Conservation (phyloP, 139 green algal genomes). For the Auxenochlorella pyrenoidosa region DNA sequence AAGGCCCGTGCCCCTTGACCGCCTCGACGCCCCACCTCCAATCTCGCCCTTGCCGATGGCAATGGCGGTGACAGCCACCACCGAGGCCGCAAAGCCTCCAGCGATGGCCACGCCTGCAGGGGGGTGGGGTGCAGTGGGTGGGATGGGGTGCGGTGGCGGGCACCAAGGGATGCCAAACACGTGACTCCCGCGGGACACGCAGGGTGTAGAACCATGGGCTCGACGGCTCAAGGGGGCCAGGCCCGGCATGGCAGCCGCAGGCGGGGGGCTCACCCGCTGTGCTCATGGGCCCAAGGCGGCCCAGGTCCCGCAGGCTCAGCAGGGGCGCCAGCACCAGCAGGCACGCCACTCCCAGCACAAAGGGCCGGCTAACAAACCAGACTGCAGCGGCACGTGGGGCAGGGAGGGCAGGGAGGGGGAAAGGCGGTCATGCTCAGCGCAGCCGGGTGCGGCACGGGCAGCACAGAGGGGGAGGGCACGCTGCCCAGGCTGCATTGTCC, state of each 20-base stretch:
- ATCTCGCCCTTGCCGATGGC: slow-evolving; percentile 33
- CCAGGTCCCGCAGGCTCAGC: slow-evolving; percentile 42
- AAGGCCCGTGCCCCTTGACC: no score
- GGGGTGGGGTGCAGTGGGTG: no score
- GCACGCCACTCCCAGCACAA: slow-evolving; percentile 46
- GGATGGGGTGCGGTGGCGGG: neutral
- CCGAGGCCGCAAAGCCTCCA: slow-evolving; percentile 29
- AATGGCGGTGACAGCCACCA: slow-evolving; percentile 22
- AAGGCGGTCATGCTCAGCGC: neutral
- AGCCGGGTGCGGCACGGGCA: neutral
- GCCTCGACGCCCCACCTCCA: neutral
- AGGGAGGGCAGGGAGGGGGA: neutral
- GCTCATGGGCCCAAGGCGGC: slow-evolving; percentile 43
- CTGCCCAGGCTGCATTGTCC: no score
- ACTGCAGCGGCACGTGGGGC: neutral
- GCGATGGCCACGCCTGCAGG: slow-evolving; percentile 33
- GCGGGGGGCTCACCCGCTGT: neutral
- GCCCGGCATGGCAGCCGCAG: no score
- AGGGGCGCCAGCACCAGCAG: slow-evolving; percentile 39
- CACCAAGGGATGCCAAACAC: neutral
- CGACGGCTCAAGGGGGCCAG: no score
- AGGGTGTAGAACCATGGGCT: no score
- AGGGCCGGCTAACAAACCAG: slow-evolving; percentile 39
- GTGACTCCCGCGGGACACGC: no score
- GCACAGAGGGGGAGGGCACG: no score